Percentiles rank a stretch among this genome's conserved stretches.
Evolutionary conservation across 2,329 filamentous ascomycete genomes (phyloP).

Genomic region (Dothiorella sarmentorum): DNA sequence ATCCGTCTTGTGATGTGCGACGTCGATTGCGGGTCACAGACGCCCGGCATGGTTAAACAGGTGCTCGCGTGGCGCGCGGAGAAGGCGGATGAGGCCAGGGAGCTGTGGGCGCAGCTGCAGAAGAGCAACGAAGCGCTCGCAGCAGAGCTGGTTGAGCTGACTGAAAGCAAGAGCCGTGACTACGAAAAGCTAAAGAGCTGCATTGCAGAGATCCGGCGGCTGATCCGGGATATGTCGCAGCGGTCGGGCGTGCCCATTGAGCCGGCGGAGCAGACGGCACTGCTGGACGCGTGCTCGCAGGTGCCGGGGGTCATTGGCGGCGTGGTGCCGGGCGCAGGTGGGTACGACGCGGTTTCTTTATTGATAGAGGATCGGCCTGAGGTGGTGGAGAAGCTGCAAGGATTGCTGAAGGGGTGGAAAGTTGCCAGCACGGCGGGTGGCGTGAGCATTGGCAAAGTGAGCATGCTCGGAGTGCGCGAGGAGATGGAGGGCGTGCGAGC

Average conservation of each 20-base stretch:
- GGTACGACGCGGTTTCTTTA: constrained; percentile 84
- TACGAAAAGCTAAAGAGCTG: constrained; percentile 51
- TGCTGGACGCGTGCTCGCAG: constrained; percentile 70
- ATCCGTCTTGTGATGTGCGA: constrained; percentile 88
- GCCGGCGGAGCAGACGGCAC: constrained; percentile 75
- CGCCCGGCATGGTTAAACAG: constrained; percentile 91
- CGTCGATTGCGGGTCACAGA: constrained; percentile 90
- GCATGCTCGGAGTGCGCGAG: constrained; percentile 65
- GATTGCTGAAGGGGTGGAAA: constrained; percentile 65
- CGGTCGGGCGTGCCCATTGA: constrained; percentile 81
- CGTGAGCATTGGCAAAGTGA: constrained; percentile 58
- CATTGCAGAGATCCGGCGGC: constrained; percentile 50
- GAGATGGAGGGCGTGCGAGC: constrained; percentile 63
- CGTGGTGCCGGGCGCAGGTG: constrained; percentile 90
- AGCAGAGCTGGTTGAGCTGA: constrained; percentile 55
- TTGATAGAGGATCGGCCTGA: constrained; percentile 70
- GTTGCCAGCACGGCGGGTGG: constrained; percentile 34
- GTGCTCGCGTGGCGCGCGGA: constrained; percentile 76
- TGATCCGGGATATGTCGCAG: constrained; percentile 73
- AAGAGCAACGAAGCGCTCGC: constrained; percentile 69
- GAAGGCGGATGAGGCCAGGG: constrained; percentile 60
- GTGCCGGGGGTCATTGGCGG: constrained; percentile 83
- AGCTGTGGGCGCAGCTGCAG: constrained; percentile 75
- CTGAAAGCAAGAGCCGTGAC: constrained; percentile 47
- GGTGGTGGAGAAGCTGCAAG: constrained; percentile 58